phyloP scores from a whole-genome alignment of 345 rosid species.

The Lenwebbia sp. region DNA sequence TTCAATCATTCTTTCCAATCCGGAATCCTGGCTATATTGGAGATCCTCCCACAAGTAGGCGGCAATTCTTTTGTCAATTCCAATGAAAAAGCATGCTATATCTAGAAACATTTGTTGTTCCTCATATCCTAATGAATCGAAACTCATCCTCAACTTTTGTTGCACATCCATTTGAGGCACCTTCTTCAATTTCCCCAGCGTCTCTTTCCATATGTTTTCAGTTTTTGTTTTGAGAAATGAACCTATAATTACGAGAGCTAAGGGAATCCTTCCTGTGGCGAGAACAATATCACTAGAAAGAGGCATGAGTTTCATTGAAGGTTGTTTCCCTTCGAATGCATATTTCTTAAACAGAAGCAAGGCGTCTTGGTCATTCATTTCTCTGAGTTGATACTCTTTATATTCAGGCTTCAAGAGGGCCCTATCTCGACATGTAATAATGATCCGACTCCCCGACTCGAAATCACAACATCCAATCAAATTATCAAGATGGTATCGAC shows the following conservation, averaged over 20 bases:
- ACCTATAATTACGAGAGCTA: conserved; percentile 4
- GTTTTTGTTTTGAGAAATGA: not conserved
- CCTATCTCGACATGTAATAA: not conserved
- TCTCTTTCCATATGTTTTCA: not conserved
- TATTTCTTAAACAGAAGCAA: not conserved
- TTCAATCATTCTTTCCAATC: too few species aligned
- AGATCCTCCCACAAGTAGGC: not conserved
- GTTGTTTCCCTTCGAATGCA: not conserved
- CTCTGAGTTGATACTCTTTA: accelerated
- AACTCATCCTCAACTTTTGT: not conserved
- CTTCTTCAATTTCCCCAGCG: not conserved
- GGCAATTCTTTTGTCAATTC: not conserved
- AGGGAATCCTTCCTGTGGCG: conserved; percentile 4
- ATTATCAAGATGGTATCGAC: accelerated
- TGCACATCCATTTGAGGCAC: not conserved
- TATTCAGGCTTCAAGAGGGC: accelerated
- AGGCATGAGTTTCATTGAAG: not conserved
- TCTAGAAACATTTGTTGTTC: not conserved
- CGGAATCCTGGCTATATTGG: too few species aligned
- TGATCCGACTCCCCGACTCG: accelerated
- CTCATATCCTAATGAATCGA: not conserved
- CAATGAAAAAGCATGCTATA: not conserved
- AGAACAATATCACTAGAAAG: not conserved
- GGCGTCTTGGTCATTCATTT: not conserved
- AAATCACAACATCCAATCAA: not conserved